Evolutionary conservation across 2,329 filamentous ascomycete species (phyloP).

Genomic region (Balansia obtecta): DNA sequence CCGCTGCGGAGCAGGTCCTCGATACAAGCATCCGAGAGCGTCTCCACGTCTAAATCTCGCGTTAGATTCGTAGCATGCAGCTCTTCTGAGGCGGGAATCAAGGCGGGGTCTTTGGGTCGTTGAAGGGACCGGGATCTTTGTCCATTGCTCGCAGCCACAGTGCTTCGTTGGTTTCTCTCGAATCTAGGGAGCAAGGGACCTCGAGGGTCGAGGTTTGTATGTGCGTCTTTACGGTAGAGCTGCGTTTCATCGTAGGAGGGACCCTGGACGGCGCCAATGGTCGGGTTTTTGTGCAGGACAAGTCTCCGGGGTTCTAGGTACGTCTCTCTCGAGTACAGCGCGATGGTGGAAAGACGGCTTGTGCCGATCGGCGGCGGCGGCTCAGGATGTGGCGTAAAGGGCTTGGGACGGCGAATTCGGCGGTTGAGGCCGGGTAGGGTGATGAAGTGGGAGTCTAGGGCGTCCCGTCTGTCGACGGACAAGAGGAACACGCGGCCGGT

Average conservation of each 20-base stretch:
- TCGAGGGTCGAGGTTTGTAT: constrained; percentile 29
- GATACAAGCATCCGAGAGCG: constrained; percentile 11
- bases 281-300: constrained; percentile 28
- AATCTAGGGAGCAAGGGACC: constrained; percentile 32
- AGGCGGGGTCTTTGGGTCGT: constrained; percentile 12
- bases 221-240: constrained; percentile 36
- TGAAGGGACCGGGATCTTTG: constrained; percentile 13
- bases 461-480: constrained; percentile 33
- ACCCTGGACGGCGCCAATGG: constrained; percentile 44
- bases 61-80: constrained; percentile 14
- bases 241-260: constrained; percentile 33
- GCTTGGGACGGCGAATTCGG: constrained; percentile 31
- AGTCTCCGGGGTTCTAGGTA: constrained; percentile 30
- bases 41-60: constrained; percentile 17
- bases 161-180: constrained; percentile 32
- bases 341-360: constrained; percentile 9
- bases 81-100: not conserved
- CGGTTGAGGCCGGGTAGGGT: constrained; percentile 23
- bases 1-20: constrained; percentile 13
- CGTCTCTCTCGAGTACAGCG: constrained; percentile 13
- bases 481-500: constrained; percentile 47
- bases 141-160: constrained; percentile 17
- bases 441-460: constrained; percentile 21
- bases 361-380: constrained; percentile 26
- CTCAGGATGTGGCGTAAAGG: constrained; percentile 38